These are phyloP conservation scores for Aspergillus sojae DNA, from an alignment of 2,329 filamentous ascomycete genomes.

Conservation along the genomic window DNA sequence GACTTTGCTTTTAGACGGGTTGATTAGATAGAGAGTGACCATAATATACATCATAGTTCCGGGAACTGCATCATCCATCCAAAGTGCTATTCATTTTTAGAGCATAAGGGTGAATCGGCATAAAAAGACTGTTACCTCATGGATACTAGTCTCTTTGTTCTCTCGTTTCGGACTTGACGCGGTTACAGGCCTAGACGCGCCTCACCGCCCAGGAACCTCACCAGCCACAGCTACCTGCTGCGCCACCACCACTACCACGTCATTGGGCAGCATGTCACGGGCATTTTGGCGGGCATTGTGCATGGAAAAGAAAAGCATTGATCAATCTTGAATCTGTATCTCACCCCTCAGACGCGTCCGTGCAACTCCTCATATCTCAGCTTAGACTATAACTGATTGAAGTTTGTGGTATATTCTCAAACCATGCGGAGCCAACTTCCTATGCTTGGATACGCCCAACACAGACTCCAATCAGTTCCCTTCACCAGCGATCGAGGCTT, in stretches of 20 bases:
- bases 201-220: conserved; percentile 22
- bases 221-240: conserved; percentile 20
- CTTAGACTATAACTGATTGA: not conserved
- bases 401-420: not conserved
- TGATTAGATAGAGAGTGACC: conserved; percentile 1
- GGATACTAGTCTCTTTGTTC: not conserved
- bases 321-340: not conserved
- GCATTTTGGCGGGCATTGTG: conserved; percentile 10
- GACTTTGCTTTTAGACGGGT: not conserved
- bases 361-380: not conserved
- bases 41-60: conserved; percentile 4
- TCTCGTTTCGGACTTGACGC: not conserved
- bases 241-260: conserved; percentile 36
- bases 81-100: not conserved
- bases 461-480: conserved; percentile 13
- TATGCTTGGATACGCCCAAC: conserved; percentile 18
- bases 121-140: not conserved
- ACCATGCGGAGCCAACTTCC: conserved; percentile 20
- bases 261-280: conserved; percentile 30
- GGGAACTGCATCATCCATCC: not conserved
- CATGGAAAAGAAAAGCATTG: not conserved
- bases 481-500: conserved; percentile 17
- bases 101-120: not conserved
- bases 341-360: not conserved
- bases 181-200: conserved; percentile 13